Evolutionary conservation across 495 filamentous ascomycete species (phyloP).

Genomic region (Trichoderma gamsii): DNA sequence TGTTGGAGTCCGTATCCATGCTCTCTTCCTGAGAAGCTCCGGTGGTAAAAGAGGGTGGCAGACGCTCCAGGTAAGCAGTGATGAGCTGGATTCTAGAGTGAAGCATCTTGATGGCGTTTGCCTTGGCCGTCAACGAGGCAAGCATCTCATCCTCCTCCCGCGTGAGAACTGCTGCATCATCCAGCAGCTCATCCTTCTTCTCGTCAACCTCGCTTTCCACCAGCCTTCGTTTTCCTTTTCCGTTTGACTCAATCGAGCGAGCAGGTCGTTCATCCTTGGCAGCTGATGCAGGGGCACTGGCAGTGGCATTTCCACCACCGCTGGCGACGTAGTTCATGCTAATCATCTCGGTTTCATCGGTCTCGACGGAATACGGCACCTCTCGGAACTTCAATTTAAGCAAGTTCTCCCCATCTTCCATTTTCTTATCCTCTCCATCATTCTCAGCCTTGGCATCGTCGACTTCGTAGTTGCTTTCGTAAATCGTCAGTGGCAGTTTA

Average conservation of each 20-base stretch:
- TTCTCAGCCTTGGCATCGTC: conserved; percentile 43
- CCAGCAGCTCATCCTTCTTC: conserved; percentile 35
- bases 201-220: conserved; percentile 26
- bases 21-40: conserved; percentile 30
- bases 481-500: conserved; percentile 82
- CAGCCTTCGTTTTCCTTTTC: conserved; percentile 44
- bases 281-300: conserved; percentile 63
- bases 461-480: conserved; percentile 76
- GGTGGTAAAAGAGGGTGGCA: conserved; percentile 58
- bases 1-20: conserved; percentile 34
- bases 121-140: conserved; percentile 68
- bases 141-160: conserved; percentile 72
- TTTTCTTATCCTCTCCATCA: conserved; percentile 55
- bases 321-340: conserved; percentile 84
- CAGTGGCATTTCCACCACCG: conserved; percentile 70
- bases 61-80: conserved; percentile 67
- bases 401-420: conserved; percentile 63
- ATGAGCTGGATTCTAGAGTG: conserved; percentile 78
- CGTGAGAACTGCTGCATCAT: conserved; percentile 48
- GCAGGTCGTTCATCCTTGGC: conserved; percentile 31
- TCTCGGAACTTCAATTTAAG: conserved; percentile 70
- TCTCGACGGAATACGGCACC: conserved; percentile 81
- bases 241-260: conserved; percentile 28
- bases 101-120: conserved; percentile 88
- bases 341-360: conserved; percentile 96